phyloP scores from a whole-genome alignment of 2,329 filamentous ascomycete genomes.

The Paracamarosporium sp. region DNA sequence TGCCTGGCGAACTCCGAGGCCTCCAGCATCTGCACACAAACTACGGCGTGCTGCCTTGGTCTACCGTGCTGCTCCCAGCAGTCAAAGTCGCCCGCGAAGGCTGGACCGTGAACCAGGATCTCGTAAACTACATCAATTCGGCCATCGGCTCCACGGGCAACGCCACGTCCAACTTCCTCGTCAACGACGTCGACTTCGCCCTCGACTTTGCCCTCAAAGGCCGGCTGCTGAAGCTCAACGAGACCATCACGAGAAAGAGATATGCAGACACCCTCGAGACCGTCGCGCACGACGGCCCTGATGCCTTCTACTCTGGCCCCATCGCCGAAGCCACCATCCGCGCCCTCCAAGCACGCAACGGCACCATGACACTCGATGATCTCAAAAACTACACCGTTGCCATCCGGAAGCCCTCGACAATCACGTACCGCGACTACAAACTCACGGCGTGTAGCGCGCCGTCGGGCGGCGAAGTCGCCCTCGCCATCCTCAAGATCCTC shows the following conservation, averaged over 20 bases:
- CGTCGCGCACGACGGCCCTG: conserved; percentile 75
- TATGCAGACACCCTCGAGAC: conserved; percentile 81
- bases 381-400: conserved; percentile 74
- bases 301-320: conserved; percentile 76
- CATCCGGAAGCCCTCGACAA: conserved; percentile 65
- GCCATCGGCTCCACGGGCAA: conserved; percentile 42
- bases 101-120: conserved; percentile 74
- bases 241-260: conserved; percentile 79
- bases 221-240: conserved; percentile 72
- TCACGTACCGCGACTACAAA: conserved; percentile 68
- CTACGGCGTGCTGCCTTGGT: conserved; percentile 66
- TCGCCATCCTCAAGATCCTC: conserved; percentile 82
- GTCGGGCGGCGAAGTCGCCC: conserved; percentile 76
- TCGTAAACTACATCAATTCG: conserved; percentile 73
- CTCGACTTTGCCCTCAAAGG: conserved; percentile 89
- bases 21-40: conserved; percentile 78
- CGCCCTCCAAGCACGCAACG: conserved; percentile 71
- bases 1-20: conserved; percentile 79
- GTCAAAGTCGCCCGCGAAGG: conserved; percentile 68
- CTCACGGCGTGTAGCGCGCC: conserved; percentile 76
- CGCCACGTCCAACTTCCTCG: conserved; percentile 67
- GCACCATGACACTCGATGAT: conserved; percentile 86
- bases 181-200: conserved; percentile 79
- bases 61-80: conserved; percentile 74
- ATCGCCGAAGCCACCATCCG: conserved; percentile 77